Conservation (phyloP, 331 rosid species). For the Quercus phellos region DNA sequence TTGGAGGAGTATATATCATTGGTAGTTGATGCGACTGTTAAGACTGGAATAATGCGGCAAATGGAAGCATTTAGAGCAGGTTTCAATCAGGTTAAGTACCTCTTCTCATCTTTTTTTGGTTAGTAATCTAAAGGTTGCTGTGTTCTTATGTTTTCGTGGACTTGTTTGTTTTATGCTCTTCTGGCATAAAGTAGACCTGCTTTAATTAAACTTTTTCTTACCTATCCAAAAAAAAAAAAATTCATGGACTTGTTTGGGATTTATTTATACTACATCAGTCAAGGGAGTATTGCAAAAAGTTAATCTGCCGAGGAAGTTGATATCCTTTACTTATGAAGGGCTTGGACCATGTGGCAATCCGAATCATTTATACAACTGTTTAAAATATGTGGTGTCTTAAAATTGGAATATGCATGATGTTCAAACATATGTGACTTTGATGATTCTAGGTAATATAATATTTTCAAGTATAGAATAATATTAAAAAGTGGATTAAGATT, state of each 20-base stretch:
- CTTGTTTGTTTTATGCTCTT: neutral
- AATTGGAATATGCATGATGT: neutral
- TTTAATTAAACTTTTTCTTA: no score
- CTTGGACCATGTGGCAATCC: neutral
- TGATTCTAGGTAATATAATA: neutral
- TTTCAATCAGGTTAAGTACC: constrained; percentile 74
- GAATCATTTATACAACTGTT: neutral
- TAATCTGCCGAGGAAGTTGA: no score
- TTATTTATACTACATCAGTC: no score
- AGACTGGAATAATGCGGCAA: constrained; percentile 77
- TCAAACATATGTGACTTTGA: neutral
- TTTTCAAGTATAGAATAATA: neutral
- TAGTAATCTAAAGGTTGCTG: neutral
- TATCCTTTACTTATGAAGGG: neutral
- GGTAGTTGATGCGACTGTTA: constrained; percentile 82
- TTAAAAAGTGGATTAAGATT: no score
- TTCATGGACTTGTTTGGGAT: neutral
- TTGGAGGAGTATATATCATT: constrained; percentile 82
- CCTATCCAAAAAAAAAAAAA: no score
- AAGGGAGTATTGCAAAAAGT: no score
- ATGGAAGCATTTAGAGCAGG: constrained; percentile 92
- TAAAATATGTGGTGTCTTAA: neutral
- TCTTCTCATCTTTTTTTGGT: neutral
- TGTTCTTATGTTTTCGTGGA: neutral
- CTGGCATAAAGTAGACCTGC: no score